Conservation (phyloP, 2,329 filamentous ascomycete species). For the Fusarium robinianum region DNA sequence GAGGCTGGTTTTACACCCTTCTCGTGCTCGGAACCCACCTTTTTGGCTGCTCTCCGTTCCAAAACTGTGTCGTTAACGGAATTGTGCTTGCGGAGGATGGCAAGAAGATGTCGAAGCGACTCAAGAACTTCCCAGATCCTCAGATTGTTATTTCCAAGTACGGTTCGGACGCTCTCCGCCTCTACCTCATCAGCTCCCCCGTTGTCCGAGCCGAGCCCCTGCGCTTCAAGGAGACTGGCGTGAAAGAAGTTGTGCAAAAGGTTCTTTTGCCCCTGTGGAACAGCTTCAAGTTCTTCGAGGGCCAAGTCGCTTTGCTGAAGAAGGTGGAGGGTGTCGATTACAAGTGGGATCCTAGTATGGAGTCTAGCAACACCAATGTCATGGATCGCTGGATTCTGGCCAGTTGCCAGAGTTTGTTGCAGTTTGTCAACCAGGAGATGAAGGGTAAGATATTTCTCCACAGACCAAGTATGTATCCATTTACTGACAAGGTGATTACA, state of each 20-base stretch:
- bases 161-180: conserved; percentile 86
- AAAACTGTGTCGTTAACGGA: conserved; percentile 96
- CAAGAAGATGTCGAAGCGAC: conserved; percentile 97
- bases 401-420: conserved; percentile 85
- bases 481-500: conserved; percentile 27
- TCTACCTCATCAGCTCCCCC: conserved; percentile 97
- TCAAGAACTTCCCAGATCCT: conserved; percentile 96
- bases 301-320: conserved; percentile 82
- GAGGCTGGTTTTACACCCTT: conserved; percentile 96
- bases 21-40: conserved; percentile 87
- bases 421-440: conserved; percentile 95
- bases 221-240: conserved; percentile 87
- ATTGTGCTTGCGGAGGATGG: conserved; percentile 93
- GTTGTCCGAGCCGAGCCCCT: conserved; percentile 91
- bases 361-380: conserved; percentile 80
- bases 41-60: conserved; percentile 83
- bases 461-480: not conserved
- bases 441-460: conserved; percentile 55
- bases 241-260: conserved; percentile 93
- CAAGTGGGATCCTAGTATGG: conserved; percentile 75
- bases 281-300: conserved; percentile 94
- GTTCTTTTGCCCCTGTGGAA: conserved; percentile 94
- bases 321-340: conserved; percentile 81
- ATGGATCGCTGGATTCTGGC: conserved; percentile 97
- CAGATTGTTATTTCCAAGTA: conserved; percentile 81